phyloP scores from a whole-genome alignment of 2,329 filamentous ascomycete species.

The Ophiostoma ulmi region DNA sequence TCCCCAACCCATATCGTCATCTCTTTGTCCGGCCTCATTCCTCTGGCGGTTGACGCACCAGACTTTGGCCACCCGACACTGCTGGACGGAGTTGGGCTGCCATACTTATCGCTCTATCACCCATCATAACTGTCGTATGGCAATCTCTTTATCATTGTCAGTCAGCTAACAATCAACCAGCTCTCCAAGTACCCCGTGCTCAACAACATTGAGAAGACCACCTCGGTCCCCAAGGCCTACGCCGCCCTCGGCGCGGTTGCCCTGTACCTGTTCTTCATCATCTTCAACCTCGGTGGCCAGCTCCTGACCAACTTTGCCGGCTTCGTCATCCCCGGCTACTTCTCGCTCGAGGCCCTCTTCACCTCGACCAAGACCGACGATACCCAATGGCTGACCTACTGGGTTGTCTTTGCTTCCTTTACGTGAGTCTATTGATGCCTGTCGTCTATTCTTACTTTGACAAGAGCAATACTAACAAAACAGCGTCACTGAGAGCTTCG shows the following conservation, averaged over 20 bases:
- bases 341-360: constrained; percentile 75
- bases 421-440: constrained; percentile 46
- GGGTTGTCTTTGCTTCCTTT: constrained; percentile 79
- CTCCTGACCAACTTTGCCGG: constrained; percentile 83
- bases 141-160: not conserved
- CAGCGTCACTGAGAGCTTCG: constrained; percentile 71
- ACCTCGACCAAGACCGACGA: constrained; percentile 66
- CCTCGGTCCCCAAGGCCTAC: constrained; percentile 79
- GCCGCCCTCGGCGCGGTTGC: constrained; percentile 68
- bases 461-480: constrained; percentile 21
- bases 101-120: not conserved
- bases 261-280: constrained; percentile 84
- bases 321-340: constrained; percentile 78
- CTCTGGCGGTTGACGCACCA: not conserved
- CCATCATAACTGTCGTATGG: not conserved
- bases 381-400: constrained; percentile 79
- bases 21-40: not conserved
- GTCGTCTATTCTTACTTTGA: not conserved
- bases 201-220: constrained; percentile 81
- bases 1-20: not conserved
- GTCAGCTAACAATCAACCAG: constrained; percentile 39
- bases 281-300: constrained; percentile 87
- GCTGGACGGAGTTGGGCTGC: not conserved
- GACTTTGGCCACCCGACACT: not conserved
- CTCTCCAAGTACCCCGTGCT: constrained; percentile 79